phyloP scores from a whole-genome alignment of 768 basidiomycete species.

The Kwoniella heveanensis region DNA sequence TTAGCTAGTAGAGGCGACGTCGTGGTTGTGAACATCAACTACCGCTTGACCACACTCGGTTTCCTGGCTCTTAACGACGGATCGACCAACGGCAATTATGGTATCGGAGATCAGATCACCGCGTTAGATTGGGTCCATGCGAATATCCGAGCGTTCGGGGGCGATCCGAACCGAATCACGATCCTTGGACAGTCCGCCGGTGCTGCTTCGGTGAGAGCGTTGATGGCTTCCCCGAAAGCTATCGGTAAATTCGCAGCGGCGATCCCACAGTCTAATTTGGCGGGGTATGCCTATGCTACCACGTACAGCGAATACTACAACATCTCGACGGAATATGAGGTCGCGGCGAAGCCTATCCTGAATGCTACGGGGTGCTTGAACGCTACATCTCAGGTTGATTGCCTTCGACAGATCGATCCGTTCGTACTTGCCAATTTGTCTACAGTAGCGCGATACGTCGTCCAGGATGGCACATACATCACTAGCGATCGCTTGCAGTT shows the following conservation, averaged over 20 bases:
- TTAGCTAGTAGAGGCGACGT: constrained; percentile 27
- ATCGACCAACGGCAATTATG: constrained; percentile 20
- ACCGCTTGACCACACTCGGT: constrained; percentile 30
- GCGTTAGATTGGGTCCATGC: constrained; percentile 61
- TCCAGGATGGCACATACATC: constrained; percentile 62
- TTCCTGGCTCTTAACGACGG: constrained; percentile 28
- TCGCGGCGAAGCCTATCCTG: constrained; percentile 57
- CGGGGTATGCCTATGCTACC: constrained; percentile 60
- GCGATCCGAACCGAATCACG: constrained; percentile 62
- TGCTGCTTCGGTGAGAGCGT: constrained; percentile 51
- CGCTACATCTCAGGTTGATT: constrained; percentile 54
- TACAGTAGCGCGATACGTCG: constrained; percentile 56
- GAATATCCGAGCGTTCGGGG: constrained; percentile 65
- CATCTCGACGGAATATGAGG: constrained; percentile 57
- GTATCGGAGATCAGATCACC: constrained; percentile 38
- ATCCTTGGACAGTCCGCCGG: constrained; percentile 65
- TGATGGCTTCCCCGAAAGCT: constrained; percentile 55
- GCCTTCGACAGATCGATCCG: constrained; percentile 57
- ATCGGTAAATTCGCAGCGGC: constrained; percentile 59
- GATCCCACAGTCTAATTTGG: constrained; percentile 61
- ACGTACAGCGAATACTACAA: constrained; percentile 63
- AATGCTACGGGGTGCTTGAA: constrained; percentile 58
- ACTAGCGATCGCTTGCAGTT: constrained; percentile 58
- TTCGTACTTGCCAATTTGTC: constrained; percentile 56
- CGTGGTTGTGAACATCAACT: constrained; percentile 34